A percentile compares a stretch with the other conserved stretches of the same genome.
phyloP scores from a whole-genome alignment of 768 basidiomycete species.

The Dentipellis sp. region DNA sequence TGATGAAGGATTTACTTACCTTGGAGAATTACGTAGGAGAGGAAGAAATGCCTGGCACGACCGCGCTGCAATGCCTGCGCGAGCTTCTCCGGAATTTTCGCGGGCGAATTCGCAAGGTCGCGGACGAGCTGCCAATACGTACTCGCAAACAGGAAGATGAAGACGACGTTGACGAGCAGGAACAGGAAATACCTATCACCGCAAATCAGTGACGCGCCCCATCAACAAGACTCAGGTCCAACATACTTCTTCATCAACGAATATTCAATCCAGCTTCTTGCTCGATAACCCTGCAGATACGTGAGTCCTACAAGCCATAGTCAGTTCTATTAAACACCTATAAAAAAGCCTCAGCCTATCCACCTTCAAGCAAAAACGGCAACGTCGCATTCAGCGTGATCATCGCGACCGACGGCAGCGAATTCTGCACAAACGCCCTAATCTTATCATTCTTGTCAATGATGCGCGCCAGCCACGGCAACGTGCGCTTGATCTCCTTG shows the following conservation, averaged over 20 bases:
- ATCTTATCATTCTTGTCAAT: conserved; percentile 78
- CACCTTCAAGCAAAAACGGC: conserved; percentile 86
- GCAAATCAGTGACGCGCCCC: conserved; percentile 2
- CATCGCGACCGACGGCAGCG: conserved; percentile 84
- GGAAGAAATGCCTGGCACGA: conserved; percentile 76
- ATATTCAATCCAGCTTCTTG: conserved; percentile 90
- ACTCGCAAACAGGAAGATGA: conserved; percentile 86
- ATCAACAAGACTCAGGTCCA: not conserved
- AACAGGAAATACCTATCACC: conserved; percentile 80
- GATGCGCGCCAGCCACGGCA: conserved; percentile 80
- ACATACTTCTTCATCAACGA: conserved; percentile 84
- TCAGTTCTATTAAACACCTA: not conserved
- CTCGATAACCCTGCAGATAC: conserved; percentile 84
- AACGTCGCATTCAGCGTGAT: conserved; percentile 82
- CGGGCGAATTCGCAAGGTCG: conserved; percentile 88
- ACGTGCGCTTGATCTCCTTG: conserved; percentile 82
- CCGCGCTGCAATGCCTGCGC: conserved; percentile 76
- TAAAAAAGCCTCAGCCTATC: not conserved
- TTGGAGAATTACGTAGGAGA: conserved; percentile 81
- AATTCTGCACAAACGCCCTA: conserved; percentile 88
- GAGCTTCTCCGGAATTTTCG: conserved; percentile 89
- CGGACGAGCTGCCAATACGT: conserved; percentile 88
- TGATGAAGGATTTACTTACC: conserved; percentile 27
- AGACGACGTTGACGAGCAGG: conserved; percentile 85
- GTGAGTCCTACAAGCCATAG: conserved; percentile 42